Percentiles rank a stretch among this genome's conserved stretches.
Conservation (phyloP, 306 rosid species). For the Gastrolobium villosum region DNA sequence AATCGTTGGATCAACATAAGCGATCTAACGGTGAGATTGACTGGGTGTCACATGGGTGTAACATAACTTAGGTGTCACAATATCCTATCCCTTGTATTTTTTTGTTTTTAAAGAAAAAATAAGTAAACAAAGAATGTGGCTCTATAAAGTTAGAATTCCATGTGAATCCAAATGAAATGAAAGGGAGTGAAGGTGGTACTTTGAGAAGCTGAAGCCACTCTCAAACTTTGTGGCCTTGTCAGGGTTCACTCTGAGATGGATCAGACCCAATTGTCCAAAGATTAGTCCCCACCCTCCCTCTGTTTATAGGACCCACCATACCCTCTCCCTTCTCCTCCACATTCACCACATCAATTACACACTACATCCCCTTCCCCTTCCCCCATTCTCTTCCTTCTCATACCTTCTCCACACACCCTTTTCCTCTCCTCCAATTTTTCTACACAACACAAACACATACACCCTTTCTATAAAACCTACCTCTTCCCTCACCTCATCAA, state of each 20-base stretch:
- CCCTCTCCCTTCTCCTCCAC: constrained; percentile 2
- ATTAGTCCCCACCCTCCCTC: constrained; percentile 55
- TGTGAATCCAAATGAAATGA: constrained; percentile 47
- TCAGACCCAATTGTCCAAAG: constrained; percentile 72
- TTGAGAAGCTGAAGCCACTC: constrained; percentile 68
- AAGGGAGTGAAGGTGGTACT: constrained; percentile 65
- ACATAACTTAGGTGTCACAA: too few relatives aligned
- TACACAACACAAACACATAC: neutral
- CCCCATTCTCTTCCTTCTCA: neutral
- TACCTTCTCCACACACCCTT: neutral
- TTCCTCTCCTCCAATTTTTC: neutral
- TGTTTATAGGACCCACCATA: constrained; percentile 73
- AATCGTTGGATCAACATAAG: too few relatives aligned
- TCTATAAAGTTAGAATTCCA: constrained; percentile 2
- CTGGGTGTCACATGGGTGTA: too few relatives aligned
- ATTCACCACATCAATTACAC: neutral
- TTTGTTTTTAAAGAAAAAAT: too few relatives aligned
- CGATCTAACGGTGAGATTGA: too few relatives aligned
- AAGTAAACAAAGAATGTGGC: neutral
- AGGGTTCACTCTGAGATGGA: constrained; percentile 85
- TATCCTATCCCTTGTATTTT: too few relatives aligned
- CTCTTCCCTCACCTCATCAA: constrained; percentile 11
- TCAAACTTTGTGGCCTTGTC: constrained; percentile 79
- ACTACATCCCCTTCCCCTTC: neutral
- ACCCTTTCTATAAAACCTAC: neutral